Evolutionary conservation across 148 eudicot genomes (phyloP).

Genomic region (Mesembryanthemum crystallinum): DNA sequence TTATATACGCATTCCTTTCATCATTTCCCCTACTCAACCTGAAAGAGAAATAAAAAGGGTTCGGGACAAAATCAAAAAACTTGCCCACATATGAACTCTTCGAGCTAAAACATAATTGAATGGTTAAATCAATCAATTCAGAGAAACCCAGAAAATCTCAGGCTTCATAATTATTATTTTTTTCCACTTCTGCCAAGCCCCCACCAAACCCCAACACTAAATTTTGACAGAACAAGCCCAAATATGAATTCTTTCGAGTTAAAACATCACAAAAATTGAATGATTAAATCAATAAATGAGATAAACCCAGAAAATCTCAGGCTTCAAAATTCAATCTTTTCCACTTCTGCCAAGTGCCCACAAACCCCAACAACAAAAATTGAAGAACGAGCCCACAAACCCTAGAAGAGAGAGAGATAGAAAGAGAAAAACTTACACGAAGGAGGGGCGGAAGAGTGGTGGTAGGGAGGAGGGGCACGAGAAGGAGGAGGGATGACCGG

Average conservation of each 20-base stretch:
- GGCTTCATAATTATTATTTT: not conserved
- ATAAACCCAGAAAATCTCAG: conserved; percentile 24
- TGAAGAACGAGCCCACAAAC: not conserved
- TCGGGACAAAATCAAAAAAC: not conserved
- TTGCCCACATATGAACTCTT: not conserved
- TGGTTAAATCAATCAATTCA: not conserved
- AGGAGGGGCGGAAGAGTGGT: conserved; percentile 28
- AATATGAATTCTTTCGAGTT: not conserved
- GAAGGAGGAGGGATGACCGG: conserved; percentile 27
- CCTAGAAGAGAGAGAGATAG: not conserved
- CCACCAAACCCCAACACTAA: not conserved
- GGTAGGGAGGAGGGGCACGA: conserved; percentile 37
- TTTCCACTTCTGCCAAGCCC: not conserved
- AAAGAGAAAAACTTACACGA: conserved; percentile 31
- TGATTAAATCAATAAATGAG: not conserved
- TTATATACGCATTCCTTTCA: too few relatives aligned
- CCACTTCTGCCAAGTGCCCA: not conserved
- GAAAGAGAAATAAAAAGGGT: not conserved
- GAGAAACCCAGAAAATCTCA: not conserved
- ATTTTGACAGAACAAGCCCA: not conserved
- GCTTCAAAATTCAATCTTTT: not conserved
- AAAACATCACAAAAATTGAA: not conserved
- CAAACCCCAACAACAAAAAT: not conserved
- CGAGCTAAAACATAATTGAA: not conserved
- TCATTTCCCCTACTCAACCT: too few relatives aligned